These are phyloP conservation scores for Tephrocybe sp. DNA, from an alignment of 768 basidiomycete species.

Conservation along the genomic window DNA sequence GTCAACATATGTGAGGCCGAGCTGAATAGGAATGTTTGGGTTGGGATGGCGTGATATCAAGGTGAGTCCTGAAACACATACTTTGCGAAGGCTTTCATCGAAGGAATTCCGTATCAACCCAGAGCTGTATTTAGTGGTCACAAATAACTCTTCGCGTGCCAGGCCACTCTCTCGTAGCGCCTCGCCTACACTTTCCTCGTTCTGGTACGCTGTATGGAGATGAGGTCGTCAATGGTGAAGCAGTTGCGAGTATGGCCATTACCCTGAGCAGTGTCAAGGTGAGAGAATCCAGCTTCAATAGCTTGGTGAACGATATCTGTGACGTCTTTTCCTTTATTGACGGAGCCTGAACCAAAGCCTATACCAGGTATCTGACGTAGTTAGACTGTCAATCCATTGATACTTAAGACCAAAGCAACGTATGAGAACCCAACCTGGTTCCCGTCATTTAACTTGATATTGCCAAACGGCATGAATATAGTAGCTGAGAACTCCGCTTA, in stretches of 20 bases:
- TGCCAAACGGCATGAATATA: conserved; percentile 12
- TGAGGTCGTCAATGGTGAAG: too few species aligned
- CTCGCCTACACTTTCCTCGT: conserved; percentile 37
- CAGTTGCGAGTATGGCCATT: too few species aligned
- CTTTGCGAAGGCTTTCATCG: conserved; percentile 49
- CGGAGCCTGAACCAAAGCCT: conserved; percentile 15
- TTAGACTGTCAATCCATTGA: background rate
- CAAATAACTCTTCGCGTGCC: conserved; percentile 42
- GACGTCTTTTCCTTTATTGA: conserved; percentile 9
- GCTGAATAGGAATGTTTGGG: conserved; percentile 34
- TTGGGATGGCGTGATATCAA: background rate
- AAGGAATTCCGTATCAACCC: conserved; percentile 41
- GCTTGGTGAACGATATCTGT: conserved; percentile 13
- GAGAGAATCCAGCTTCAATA: conserved; percentile 15
- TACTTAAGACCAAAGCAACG: background rate
- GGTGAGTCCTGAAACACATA: conserved; percentile 21
- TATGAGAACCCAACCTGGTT: conserved; percentile 7
- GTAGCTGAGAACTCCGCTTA: too few species aligned
- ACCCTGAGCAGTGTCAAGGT: conserved; percentile 24
- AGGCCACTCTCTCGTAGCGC: conserved; percentile 49
- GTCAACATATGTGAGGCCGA: conserved; percentile 61
- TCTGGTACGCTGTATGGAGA: conserved; percentile 33
- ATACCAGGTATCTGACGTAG: conserved; percentile 12
- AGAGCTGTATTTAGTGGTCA: conserved; percentile 55
- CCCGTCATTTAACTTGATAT: conserved; percentile 15